phyloP scores from a whole-genome alignment of 306 rosid species.

The Corylus heterophylla region DNA sequence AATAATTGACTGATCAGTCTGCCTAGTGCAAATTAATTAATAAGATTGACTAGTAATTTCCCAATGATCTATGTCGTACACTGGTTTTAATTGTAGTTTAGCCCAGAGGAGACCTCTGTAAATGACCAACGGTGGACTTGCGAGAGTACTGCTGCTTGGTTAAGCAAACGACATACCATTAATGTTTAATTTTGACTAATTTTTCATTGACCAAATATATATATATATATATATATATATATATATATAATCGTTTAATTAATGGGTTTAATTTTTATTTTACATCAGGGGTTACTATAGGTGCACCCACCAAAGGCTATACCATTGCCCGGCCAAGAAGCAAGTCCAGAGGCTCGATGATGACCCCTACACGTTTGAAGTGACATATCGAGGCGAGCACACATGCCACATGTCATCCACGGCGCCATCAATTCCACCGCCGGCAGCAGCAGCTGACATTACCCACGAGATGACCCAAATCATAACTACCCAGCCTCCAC shows the following conservation, averaged over 20 bases:
- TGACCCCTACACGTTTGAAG: conserved; percentile 48
- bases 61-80: background rate
- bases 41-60: background rate
- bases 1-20: conserved; percentile 15
- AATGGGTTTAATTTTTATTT: background rate
- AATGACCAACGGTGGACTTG: too few relatives aligned
- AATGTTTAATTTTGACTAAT: too few relatives aligned
- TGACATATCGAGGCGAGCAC: conserved; percentile 56
- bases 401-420: conserved; percentile 73
- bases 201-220: too few relatives aligned
- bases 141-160: too few relatives aligned
- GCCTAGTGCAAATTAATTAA: background rate
- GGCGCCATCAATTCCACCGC: conserved; percentile 50
- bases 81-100: background rate
- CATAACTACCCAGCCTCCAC: background rate
- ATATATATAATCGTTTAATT: too few relatives aligned
- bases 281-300: conserved; percentile 55
- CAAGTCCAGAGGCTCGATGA: conserved; percentile 62
- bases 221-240: background rate
- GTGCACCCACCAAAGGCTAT: conserved; percentile 74
- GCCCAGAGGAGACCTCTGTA: too few relatives aligned
- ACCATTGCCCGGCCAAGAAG: conserved; percentile 68
- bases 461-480: conserved; percentile 28
- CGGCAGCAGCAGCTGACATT: background rate
- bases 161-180: too few relatives aligned